Conservation (phyloP, 768 basidiomycete species). For the Leccinum disarticulatum region DNA sequence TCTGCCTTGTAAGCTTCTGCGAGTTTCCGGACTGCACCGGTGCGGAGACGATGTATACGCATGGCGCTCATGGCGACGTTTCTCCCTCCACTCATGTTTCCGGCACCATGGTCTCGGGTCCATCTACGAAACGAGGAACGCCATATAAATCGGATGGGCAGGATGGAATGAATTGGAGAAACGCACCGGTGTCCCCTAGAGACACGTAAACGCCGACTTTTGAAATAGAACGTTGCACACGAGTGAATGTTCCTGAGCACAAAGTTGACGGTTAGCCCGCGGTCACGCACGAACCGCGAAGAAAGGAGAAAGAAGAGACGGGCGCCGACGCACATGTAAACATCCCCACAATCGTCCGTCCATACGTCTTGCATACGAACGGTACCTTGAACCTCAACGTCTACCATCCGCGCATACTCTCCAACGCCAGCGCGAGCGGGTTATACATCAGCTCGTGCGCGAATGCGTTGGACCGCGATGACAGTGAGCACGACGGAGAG, state of each 20-base stretch:
- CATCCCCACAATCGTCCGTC: slow-evolving; percentile 51
- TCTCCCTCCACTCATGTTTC: slow-evolving; percentile 56
- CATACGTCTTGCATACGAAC: slow-evolving; percentile 54
- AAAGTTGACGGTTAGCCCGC: neutral
- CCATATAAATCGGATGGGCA: neutral
- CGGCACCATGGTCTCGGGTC: slow-evolving; percentile 62
- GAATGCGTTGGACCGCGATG: slow-evolving; percentile 25
- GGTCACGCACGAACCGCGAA: too few species aligned
- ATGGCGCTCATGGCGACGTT: slow-evolving; percentile 83
- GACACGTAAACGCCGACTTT: slow-evolving; percentile 41
- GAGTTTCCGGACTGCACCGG: slow-evolving; percentile 82
- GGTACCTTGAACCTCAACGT: slow-evolving; percentile 47
- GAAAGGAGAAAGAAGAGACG: too few species aligned
- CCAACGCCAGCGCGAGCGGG: slow-evolving; percentile 67
- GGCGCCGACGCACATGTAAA: slow-evolving; percentile 41
- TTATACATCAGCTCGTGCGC: slow-evolving; percentile 54
- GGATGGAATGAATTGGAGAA: neutral
- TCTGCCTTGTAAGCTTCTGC: slow-evolving; percentile 84
- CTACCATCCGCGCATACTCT: too few species aligned
- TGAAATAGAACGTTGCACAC: too few species aligned
- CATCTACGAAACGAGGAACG: slow-evolving; percentile 40
- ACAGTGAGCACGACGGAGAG: slow-evolving; percentile 7
- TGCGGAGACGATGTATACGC: slow-evolving; percentile 77
- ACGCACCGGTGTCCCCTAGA: slow-evolving; percentile 62
- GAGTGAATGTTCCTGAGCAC: neutral